phyloP scores from a whole-genome alignment of 352 stramenopile genomes.

The Paralagenidium karlingii region DNA sequence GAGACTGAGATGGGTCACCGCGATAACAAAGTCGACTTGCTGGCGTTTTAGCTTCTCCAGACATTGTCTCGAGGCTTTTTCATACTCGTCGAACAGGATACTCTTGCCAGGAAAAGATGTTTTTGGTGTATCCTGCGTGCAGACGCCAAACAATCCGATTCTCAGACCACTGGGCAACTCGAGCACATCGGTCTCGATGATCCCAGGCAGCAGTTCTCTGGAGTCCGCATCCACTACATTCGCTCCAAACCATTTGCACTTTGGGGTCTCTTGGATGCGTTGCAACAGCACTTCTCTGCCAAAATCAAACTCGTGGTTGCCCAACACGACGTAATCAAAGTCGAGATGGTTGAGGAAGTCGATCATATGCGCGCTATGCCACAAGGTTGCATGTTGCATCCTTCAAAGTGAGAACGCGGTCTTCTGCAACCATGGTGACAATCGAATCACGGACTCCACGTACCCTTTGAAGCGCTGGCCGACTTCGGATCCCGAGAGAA shows the following conservation, averaged over 20 bases:
- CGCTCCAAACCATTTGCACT: conserved; percentile 62
- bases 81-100: conserved; percentile 38
- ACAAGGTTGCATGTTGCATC: too few relatives aligned
- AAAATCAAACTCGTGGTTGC: conserved; percentile 79
- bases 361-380: conserved; percentile 60
- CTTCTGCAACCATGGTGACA: too few relatives aligned
- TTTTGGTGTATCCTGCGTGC: conserved; percentile 45
- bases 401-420: too few relatives aligned
- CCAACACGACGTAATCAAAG: conserved; percentile 61
- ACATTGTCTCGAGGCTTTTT: conserved; percentile 28
- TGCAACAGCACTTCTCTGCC: conserved; percentile 28
- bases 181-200: conserved; percentile 43
- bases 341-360: conserved; percentile 60
- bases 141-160: conserved; percentile 59
- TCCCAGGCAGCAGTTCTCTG: conserved; percentile 14
- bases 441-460: too few relatives aligned
- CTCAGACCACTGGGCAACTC: conserved; percentile 28
- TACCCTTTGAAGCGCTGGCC: conserved; percentile 50
- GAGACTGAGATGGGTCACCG: conserved; percentile 74
- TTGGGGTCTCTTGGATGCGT: conserved; percentile 39
- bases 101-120: conserved; percentile 16
- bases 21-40: conserved; percentile 75
- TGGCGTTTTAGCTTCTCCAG: conserved; percentile 40
- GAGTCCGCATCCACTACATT: conserved; percentile 37
- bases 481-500: conserved; percentile 56